Evolutionary conservation across 805 yeast species (phyloP), one percentile per base, ranked within the genome.

Genomic region (Yamadazyma phyllophila): DNA sequence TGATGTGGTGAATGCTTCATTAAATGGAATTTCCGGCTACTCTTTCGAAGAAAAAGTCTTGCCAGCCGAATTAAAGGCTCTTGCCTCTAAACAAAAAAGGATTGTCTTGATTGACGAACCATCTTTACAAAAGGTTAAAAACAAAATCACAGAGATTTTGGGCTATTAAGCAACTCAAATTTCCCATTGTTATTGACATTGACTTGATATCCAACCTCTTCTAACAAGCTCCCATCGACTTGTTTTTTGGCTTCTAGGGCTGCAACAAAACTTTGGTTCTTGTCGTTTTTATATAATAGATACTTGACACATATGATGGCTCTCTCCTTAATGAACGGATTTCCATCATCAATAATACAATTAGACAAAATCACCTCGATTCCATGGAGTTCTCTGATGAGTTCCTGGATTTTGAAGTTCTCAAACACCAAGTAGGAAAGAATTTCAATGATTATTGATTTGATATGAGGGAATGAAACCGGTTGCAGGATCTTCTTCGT

Each of bases 1-100:
- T 20, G 97, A 89, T 52, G 99, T 96, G 41, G 99, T 94, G 20
- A 85, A 91, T 65, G 71, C 78, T 56, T 89, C 98, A 2, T 75
- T 94, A 53, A 62, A 67, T 38, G 76, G 75, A 1, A 76, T 81
- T 50, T 79, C 76, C 10, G 90, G 81, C 15, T 94, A 94, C 70
- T 81, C 90, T 3, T 94, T 94, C 61, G 96, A 89, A 59, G 75
- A 75, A 40, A 89, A 88, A 55, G 97, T 94, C 15, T 77, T 94
- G 45, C 98, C 99, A 32, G 88, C 76, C 26, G 97, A 89, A 68
- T 79, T 94, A 67, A 85, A 78, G 66, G 78, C 78, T 39, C 78
- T 94, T 63, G 70, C 86, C 40, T 61, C 76, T 7, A 74, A 88
- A 65, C 85, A 86, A 60, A 83, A 88, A 71, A 88, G 87, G 69